A percentile compares a stretch with the other conserved stretches of the same genome.
These are phyloP conservation scores for Ascochyta koolunga DNA, from an alignment of 2,329 filamentous ascomycete genomes.

Conservation along the genomic window DNA sequence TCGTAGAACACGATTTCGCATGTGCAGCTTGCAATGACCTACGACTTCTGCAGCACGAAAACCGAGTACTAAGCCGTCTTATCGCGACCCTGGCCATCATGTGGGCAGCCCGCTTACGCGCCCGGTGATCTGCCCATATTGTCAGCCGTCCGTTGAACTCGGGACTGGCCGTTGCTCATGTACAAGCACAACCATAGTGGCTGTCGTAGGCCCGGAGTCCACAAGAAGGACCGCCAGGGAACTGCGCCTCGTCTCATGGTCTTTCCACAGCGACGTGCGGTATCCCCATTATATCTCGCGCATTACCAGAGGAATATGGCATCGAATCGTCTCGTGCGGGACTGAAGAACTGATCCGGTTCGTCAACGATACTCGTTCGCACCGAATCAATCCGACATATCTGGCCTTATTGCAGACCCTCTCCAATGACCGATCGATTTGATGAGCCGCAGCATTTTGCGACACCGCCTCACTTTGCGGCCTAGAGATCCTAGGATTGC, in stretches of 20 bases:
- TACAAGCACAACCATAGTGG: slow-evolving; percentile 35
- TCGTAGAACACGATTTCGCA: slow-evolving; percentile 10
- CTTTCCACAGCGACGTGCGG: slow-evolving; percentile 27
- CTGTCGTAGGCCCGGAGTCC: slow-evolving; percentile 24
- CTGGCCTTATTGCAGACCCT: not conserved
- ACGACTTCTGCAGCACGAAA: slow-evolving; percentile 20
- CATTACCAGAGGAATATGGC: not conserved
- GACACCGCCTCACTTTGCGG: slow-evolving; percentile 28
- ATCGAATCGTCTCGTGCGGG: not conserved
- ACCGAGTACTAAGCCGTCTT: slow-evolving; percentile 26
- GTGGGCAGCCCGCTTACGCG: slow-evolving; percentile 42
- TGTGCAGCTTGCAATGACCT: slow-evolving; percentile 14
- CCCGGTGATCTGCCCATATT: slow-evolving; percentile 45
- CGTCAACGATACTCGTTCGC: not conserved
- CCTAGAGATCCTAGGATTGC: slow-evolving; percentile 2
- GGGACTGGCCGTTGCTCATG: slow-evolving; percentile 44
- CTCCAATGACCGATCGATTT: not conserved
- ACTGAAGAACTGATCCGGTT: not conserved
- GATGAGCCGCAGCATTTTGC: not conserved
- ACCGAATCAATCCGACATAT: not conserved
- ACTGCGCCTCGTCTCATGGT: slow-evolving; percentile 37
- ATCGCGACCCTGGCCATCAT: slow-evolving; percentile 32
- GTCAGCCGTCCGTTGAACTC: slow-evolving; percentile 37
- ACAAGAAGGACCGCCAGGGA: slow-evolving; percentile 24
- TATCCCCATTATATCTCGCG: slow-evolving; percentile 24